Conservation (phyloP, 306 rosid species). For the Fragaria nilgerrensis region DNA sequence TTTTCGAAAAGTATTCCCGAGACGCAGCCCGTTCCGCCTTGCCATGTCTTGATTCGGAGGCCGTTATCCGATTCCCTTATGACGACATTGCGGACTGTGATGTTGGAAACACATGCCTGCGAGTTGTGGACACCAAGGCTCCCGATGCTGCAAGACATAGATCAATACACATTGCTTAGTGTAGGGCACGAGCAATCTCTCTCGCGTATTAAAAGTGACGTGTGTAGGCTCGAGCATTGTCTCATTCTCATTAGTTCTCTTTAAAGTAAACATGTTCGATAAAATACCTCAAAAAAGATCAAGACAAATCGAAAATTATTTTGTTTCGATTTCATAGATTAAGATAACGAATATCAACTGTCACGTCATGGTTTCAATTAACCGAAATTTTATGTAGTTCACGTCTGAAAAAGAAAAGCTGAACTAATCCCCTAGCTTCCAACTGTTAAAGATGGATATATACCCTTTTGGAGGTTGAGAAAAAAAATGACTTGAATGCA, state of each 20-base stretch:
- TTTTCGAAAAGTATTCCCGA: slow-evolving; percentile 52
- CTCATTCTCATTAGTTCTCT: background rate
- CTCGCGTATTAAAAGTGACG: background rate
- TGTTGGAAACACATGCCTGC: slow-evolving; percentile 83
- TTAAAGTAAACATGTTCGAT: background rate
- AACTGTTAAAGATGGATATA: background rate
- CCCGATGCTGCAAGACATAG: slow-evolving; percentile 67
- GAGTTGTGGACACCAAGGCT: slow-evolving; percentile 88
- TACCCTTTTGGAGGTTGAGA: slow-evolving; percentile 8
- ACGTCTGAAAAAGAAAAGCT: background rate
- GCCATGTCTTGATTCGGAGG: slow-evolving; percentile 92
- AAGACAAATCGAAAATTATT: background rate
- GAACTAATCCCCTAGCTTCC: background rate
- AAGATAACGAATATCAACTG: background rate
- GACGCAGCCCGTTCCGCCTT: slow-evolving; percentile 88
- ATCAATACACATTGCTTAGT: background rate
- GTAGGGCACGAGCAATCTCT: background rate
- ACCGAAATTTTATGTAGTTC: background rate
- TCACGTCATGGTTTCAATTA: background rate
- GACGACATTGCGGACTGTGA: slow-evolving; percentile 59
- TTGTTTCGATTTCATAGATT: background rate
- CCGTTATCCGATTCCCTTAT: slow-evolving; percentile 90
- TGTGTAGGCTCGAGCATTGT: background rate
- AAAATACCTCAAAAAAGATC: background rate
- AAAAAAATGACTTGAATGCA: background rate